Evolutionary conservation across 164 flowering plant genomes (phyloP).

Genomic region (Vitis amurensis): DNA sequence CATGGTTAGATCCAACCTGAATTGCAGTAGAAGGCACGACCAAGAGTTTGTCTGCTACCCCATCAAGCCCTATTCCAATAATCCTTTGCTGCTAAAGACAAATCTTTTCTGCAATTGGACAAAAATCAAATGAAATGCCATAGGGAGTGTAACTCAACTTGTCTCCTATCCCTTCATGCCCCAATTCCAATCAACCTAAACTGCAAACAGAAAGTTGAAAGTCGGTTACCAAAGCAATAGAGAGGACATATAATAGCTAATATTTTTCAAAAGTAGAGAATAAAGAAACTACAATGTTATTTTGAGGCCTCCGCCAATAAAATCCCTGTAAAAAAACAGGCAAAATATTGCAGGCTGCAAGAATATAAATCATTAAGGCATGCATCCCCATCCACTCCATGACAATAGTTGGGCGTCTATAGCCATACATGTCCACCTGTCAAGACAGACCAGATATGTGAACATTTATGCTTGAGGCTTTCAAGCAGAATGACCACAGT

Average conservation of each 20-base stretch:
- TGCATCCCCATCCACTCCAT: constrained; percentile 82
- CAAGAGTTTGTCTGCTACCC: no score
- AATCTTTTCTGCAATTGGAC: no score
- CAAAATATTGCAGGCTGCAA: constrained; percentile 64
- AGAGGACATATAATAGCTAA: background rate
- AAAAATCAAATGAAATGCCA: no score
- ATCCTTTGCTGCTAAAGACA: no score
- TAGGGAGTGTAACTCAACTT: no score
- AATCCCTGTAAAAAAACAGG: constrained; percentile 63
- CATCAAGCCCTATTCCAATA: no score
- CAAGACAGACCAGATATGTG: background rate
- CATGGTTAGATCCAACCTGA: no score
- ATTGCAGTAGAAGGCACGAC: no score
- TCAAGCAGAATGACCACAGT: no score
- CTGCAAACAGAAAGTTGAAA: constrained; percentile 13
- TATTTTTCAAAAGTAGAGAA: background rate
- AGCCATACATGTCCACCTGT: constrained; percentile 69
- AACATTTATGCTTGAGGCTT: no score
- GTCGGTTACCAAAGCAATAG: no score
- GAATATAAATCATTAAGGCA: constrained; percentile 58
- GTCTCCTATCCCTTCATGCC: constrained; percentile 4
- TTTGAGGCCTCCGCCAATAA: constrained; percentile 65
- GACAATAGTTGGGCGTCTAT: constrained; percentile 38
- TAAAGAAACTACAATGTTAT: constrained; percentile 50
- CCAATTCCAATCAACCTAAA: constrained; percentile 29